Evolutionary conservation across 352 stramenopile genomes (phyloP), one percentile per base, ranked within the genome.

Genomic region (Phytopythium montanum): DNA sequence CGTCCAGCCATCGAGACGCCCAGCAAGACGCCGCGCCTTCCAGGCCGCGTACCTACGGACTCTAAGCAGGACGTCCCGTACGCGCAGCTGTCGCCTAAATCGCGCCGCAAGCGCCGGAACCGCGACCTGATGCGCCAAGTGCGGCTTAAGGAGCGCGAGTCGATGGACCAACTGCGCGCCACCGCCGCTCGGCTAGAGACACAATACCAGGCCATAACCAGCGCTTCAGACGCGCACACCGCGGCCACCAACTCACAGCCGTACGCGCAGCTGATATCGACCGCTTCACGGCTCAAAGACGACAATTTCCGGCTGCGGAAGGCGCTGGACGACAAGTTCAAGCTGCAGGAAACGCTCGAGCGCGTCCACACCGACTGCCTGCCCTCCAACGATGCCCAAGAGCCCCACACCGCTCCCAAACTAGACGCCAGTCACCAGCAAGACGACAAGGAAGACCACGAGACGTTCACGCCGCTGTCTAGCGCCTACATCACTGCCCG

Each of bases 121-220:
- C 65, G 76, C 42, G 71, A 86, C 60, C 76, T 83, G 56, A 86
- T 86, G 76, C 71, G 76, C 0, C 50, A 67, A 9, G 76, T 74
- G 46, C 71, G 76, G 12, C 65, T 69, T 49, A 80, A 74, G 42
- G 73, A 86, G 48, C 41, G 78, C 69, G 76, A 83, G 28, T 76
- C 65, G 48, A 83, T 86, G 76, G 56, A 75, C 25, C 56, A 61
- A 8, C 66, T 86, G 42, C 76, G 75, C 50, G 66, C 65, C 5
- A 83, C 73, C 21, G 72, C 81, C 58, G 71, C 77, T 51, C 71
- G 73, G 19, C 65, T 86, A 6, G 69, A 86, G 63, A 28, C 50
- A 34, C 64, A 57, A 45, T 81, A 79, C 58, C 44, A 70, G 42
- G 61, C 65, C 45, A 38, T 38, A 10, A 14, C 56, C 7, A 26